These are phyloP conservation scores for Eimeria necatrix DNA, from an alignment of 169 alveolate genomes.

Conservation along the genomic window DNA sequence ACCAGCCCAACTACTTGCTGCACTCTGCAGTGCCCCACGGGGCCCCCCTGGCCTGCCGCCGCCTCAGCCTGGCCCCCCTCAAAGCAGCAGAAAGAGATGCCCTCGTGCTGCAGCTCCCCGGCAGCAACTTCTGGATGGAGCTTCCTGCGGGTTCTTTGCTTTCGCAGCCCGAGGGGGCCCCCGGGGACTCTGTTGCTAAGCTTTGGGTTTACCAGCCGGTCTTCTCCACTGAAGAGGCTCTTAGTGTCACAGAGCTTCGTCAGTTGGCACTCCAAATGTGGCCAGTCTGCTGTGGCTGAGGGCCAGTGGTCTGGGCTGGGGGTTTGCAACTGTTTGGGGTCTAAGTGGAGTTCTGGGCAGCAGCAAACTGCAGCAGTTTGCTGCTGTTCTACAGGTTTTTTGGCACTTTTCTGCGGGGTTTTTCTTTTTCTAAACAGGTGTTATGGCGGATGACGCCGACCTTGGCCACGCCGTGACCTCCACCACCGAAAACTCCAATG, in stretches of 20 bases:
- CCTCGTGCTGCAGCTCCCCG: conserved; percentile 43
- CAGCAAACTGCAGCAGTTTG: too few species aligned
- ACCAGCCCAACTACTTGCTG: conserved; percentile 56
- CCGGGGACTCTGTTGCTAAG: background rate
- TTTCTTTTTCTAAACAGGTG: conserved; percentile 7
- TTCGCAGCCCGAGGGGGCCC: background rate
- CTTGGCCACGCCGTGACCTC: conserved; percentile 57
- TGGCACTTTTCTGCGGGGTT: background rate
- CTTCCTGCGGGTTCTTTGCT: conserved; percentile 52
- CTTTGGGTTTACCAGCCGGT: conserved; percentile 15
- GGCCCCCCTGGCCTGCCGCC: conserved; percentile 39
- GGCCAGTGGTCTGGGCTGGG: too few species aligned
- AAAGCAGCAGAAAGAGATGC: conserved; percentile 32
- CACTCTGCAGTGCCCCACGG: conserved; percentile 26
- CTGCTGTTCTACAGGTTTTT: too few species aligned
- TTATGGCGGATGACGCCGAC: conserved; percentile 44
- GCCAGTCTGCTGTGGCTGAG: too few species aligned
- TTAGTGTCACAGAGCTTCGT: conserved; percentile 39
- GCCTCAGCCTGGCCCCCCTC: background rate
- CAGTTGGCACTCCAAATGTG: background rate
- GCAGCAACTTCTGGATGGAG: conserved; percentile 65
- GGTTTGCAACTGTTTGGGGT: too few species aligned
- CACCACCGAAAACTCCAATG: background rate
- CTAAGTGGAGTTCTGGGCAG: too few species aligned
- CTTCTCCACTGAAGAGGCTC: background rate